Percentiles rank a stretch among this genome's conserved stretches.
Evolutionary conservation across 805 yeast species (phyloP).

Genomic region (Isabelozyma rhagii): DNA sequence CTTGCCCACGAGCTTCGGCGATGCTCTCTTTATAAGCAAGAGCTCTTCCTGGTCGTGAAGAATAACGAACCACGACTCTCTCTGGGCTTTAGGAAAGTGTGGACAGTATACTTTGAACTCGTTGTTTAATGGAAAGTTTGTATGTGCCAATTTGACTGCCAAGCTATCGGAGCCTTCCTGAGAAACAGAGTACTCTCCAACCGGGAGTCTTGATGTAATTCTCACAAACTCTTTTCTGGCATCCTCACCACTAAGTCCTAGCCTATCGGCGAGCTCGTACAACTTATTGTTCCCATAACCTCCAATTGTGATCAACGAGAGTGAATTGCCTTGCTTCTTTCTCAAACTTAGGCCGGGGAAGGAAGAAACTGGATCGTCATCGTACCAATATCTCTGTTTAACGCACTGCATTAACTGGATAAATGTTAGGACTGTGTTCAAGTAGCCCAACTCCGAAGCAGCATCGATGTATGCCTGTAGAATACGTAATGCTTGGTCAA

Average conservation of each 20-base stretch:
- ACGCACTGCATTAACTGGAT: slow-evolving; percentile 77
- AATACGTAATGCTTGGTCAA: slow-evolving; percentile 93
- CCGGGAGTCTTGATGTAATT: slow-evolving; percentile 60
- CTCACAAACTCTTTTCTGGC: slow-evolving; percentile 47
- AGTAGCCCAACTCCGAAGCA: slow-evolving; percentile 77
- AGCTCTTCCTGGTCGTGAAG: slow-evolving; percentile 56
- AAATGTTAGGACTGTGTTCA: slow-evolving; percentile 57
- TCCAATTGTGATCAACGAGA: slow-evolving; percentile 43
- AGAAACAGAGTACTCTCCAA: slow-evolving; percentile 42
- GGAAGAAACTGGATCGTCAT: slow-evolving; percentile 61
- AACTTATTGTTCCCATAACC: slow-evolving; percentile 31
- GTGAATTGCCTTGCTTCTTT: background rate
- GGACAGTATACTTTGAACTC: slow-evolving; percentile 75
- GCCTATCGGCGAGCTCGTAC: slow-evolving; percentile 27
- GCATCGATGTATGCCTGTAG: slow-evolving; percentile 91
- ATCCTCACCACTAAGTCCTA: slow-evolving; percentile 37
- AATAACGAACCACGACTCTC: slow-evolving; percentile 89
- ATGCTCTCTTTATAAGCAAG: slow-evolving; percentile 68
- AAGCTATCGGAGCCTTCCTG: slow-evolving; percentile 38
- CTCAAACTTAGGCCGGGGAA: slow-evolving; percentile 45
- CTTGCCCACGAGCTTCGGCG: slow-evolving; percentile 46
- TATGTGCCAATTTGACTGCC: slow-evolving; percentile 49
- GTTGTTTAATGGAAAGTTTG: slow-evolving; percentile 45
- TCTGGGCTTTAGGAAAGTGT: slow-evolving; percentile 83
- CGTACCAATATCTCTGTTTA: slow-evolving; percentile 87